Base-by-base conservation (phyloP, 2,329 filamentous ascomycete genomes). In the Pestalotiopsis sp. region DNA sequence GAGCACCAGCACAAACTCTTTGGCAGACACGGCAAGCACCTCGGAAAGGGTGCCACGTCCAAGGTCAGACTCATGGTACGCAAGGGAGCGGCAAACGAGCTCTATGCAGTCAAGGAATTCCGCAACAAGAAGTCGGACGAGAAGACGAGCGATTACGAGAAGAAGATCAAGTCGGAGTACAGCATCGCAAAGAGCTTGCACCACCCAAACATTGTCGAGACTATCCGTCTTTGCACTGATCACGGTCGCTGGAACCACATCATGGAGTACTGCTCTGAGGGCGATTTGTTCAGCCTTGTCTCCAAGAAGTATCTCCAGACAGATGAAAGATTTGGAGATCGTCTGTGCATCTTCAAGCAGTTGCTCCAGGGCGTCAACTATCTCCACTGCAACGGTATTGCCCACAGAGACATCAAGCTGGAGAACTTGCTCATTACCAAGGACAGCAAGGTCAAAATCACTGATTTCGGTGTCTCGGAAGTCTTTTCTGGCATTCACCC, bases 101-200 rank as follows among this genome's bases (percentile, higher is more conserved):
- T 94, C 7, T 95, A 92, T 73, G 94, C 94, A 0, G 94, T 97
- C 74, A 97, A 97, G 82, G 93, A 96, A 76, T 97, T 97, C 78
- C 90, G 94, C 12, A 87, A 89, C 72, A 92, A 92, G 79, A 90
- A 90, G 45, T 85, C 87, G 41, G 85, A 86, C 56, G 94, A 97
- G 77, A 90, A 87, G 11, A 84, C 88, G 71, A 86, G 89, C 38
- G 93, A 96, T 65, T 97, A 97, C 79, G 88, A 93, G 72, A 91
- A 94, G 81, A 96, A 97, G 84, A 93, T 97, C 83, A 97, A 95
- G 80, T 95, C 93, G 1, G 94, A 97, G 78, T 97, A 90, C 82
- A 94, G 91, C 79, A 94, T 97, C 72, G 93, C 93, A 70, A 95
- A 95, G 83, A 94, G 92, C 72, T 82, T 95, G 70, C 89, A 94